Evolutionary conservation across 1,284 basidiomycete species (phyloP).

Genomic region (Puccinia polysora): DNA sequence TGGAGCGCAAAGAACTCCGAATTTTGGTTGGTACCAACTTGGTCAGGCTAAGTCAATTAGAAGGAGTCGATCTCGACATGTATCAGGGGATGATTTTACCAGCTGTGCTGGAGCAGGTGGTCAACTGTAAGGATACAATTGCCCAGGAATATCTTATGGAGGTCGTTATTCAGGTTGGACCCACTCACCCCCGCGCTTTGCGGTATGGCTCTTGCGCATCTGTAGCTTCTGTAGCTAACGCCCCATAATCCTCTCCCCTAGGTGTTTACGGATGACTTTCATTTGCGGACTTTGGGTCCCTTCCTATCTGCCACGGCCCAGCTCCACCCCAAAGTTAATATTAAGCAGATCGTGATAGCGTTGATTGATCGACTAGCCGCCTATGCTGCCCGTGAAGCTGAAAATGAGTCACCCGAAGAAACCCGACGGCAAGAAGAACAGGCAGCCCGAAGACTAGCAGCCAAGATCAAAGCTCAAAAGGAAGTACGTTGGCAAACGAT

Average conservation of each 20-base stretch:
- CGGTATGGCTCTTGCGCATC: too few relatives aligned
- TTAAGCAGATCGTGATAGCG: slow-evolving; percentile 92
- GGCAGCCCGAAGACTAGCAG: slow-evolving; percentile 74
- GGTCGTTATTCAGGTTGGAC: slow-evolving; percentile 83
- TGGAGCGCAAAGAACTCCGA: slow-evolving; percentile 83
- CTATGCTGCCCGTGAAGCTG: slow-evolving; percentile 86
- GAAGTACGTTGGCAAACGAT: slow-evolving; percentile 56
- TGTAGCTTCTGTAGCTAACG: too few relatives aligned
- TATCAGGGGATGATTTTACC: slow-evolving; percentile 79
- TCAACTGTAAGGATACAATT: slow-evolving; percentile 93
- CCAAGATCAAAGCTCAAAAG: slow-evolving; percentile 73
- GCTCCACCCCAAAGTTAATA: slow-evolving; percentile 89
- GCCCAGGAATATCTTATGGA: slow-evolving; percentile 98
- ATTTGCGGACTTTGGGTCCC: slow-evolving; percentile 80
- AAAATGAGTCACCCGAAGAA: slow-evolving; percentile 86
- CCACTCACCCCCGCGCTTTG: too few relatives aligned
- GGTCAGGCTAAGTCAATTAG: slow-evolving; percentile 82
- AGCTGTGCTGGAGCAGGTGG: slow-evolving; percentile 85
- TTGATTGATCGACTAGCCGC: slow-evolving; percentile 90
- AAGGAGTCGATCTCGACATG: slow-evolving; percentile 86
- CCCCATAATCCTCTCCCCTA: too few relatives aligned
- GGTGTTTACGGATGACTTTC: slow-evolving; percentile 96
- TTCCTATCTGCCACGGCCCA: slow-evolving; percentile 90
- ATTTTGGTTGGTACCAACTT: slow-evolving; percentile 94
- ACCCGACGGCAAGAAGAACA: slow-evolving; percentile 83